phyloP scores from a whole-genome alignment of 352 stramenopile genomes.

The Blastocystis sp. region DNA sequence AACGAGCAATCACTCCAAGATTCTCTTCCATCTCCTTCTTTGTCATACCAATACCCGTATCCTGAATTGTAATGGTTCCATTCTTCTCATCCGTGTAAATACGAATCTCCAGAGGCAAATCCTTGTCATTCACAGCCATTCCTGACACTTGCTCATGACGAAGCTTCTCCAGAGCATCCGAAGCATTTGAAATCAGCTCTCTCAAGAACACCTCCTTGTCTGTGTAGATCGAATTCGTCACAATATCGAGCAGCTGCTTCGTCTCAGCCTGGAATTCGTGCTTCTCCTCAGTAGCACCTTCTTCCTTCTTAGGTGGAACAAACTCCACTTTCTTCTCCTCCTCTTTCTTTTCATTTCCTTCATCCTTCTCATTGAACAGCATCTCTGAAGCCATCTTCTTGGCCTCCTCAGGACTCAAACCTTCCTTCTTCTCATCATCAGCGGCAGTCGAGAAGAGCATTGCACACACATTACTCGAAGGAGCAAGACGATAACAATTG shows the following conservation, averaged over 20 bases:
- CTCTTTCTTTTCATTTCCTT: constrained; percentile 36
- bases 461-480: constrained; percentile 1
- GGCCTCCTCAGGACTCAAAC: constrained; percentile 33
- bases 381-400: constrained; percentile 61
- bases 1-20: constrained; percentile 94
- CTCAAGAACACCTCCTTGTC: constrained; percentile 97
- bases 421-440: constrained; percentile 51
- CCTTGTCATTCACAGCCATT: constrained; percentile 71
- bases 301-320: constrained; percentile 58
- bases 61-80: constrained; percentile 89
- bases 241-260: constrained; percentile 86
- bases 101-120: constrained; percentile 85
- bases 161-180: constrained; percentile 95
- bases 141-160: constrained; percentile 79
- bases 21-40: constrained; percentile 90
- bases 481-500: not conserved
- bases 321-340: constrained; percentile 35
- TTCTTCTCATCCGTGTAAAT: constrained; percentile 88
- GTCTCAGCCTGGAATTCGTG: constrained; percentile 89
- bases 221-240: constrained; percentile 98
- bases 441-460: constrained; percentile 47
- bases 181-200: constrained; percentile 96
- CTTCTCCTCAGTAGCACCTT: constrained; percentile 66
- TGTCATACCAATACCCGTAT: constrained; percentile 95
- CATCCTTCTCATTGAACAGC: constrained; percentile 61